Evolutionary conservation across 2,329 filamentous ascomycete species (phyloP).

Genomic region (Sporothrix pallida): DNA sequence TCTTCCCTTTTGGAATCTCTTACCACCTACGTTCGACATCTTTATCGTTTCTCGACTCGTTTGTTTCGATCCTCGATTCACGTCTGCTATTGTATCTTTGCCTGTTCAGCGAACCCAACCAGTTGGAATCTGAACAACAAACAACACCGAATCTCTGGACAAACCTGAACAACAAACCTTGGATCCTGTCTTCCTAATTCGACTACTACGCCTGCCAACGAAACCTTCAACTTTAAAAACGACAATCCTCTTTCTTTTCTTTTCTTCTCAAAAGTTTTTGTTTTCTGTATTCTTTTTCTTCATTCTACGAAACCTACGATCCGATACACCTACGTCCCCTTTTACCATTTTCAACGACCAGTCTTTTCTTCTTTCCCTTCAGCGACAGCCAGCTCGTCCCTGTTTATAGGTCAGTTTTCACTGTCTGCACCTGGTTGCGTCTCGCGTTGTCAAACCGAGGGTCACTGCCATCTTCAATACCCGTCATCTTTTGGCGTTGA

Average conservation of each 20-base stretch:
- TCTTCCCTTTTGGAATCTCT: neutral
- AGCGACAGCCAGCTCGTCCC: conserved; percentile 19
- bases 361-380: neutral
- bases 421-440: neutral
- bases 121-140: neutral
- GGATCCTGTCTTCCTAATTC: neutral
- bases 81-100: too few relatives aligned
- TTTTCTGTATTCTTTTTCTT: neutral
- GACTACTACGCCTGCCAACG: neutral
- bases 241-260: neutral
- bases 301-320: neutral
- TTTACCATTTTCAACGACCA: neutral
- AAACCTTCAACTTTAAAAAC: neutral
- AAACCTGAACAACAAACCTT: neutral
- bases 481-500: neutral
- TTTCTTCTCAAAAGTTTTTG: neutral
- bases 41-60: conserved; percentile 17
- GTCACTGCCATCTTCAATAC: neutral
- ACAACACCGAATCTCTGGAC: conserved; percentile 3
- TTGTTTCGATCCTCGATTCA: neutral
- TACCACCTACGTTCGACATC: neutral
- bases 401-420: conserved; percentile 17
- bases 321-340: neutral
- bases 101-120: neutral
- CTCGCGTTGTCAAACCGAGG: neutral